phyloP scores from a whole-genome alignment of 176 grass and related monocot species.

The Tillandsia leiboldiana region DNA sequence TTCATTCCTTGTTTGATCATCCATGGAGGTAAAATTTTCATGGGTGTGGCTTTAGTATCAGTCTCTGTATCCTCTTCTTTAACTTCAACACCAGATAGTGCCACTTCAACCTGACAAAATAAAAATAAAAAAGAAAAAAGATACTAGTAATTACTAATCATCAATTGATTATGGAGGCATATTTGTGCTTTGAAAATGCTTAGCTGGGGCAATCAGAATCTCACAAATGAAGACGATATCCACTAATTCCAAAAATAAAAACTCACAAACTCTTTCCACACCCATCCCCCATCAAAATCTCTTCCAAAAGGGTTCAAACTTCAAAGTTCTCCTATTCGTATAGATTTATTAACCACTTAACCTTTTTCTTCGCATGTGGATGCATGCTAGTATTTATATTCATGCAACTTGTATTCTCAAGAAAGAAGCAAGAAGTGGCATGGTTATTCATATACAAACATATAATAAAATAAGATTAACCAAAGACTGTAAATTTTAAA shows the following conservation, averaged over 20 bases:
- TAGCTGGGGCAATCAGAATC: not conserved
- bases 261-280: too few relatives aligned
- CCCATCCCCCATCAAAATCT: too few relatives aligned
- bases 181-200: not conserved
- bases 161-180: not conserved
- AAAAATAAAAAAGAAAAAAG: constrained; percentile 3
- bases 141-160: not conserved
- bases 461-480: not conserved
- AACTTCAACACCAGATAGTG: constrained; percentile 37
- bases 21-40: constrained; percentile 88
- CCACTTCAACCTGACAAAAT: constrained; percentile 69
- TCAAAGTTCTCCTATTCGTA: too few relatives aligned
- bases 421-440: not conserved
- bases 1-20: constrained; percentile 97
- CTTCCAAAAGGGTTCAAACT: too few relatives aligned
- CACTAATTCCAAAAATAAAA: too few relatives aligned
- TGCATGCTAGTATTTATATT: too few relatives aligned
- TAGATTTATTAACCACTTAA: too few relatives aligned
- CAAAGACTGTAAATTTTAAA: not conserved
- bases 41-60: constrained; percentile 33
- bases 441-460: not conserved
- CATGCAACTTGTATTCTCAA: too few relatives aligned
- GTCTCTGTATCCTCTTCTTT: constrained; percentile 58
- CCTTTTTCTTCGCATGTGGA: too few relatives aligned
- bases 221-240: too few relatives aligned